Base-by-base conservation (phyloP, 805 yeast genomes). In the Kodamaea kaohsiungensis region DNA sequence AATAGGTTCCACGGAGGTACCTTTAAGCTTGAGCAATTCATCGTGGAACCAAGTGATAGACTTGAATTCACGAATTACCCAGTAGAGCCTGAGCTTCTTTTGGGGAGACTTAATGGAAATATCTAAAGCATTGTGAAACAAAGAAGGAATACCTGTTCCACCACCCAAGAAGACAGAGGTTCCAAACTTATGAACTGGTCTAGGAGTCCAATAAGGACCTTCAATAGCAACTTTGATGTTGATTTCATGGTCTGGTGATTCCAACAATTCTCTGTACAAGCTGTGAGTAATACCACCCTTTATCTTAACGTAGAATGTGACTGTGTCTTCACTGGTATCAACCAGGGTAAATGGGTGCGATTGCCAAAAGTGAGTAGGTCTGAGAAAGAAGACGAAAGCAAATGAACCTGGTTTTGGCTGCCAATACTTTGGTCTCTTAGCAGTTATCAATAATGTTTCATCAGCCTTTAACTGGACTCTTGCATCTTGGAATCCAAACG, bases 291-390 rank as follows among this genome's bases (percentile, higher is more conserved):
- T 68, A 2, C 89, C 89, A 10, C 75, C 75, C 56, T 84, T 80
- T 4, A 80, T 79, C 62, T 79, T 79, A 48, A 82, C 69, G 49
- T 76, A 68, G 49, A 85, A 73, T 22, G 80, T 78, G 43, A 73
- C 65, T 53, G 78, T 74, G 42, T 82, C 76, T 54, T 78, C 74
- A 37, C 82, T 75, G 15, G 78, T 66, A 15, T 80, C 78, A 15
- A 81, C 71, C n/a, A 80, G 71, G 0, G 89, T 84, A 58, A 86
- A 86, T 2, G 91, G 91, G 65, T 86, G 90, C 0, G 88, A 83
- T 61, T 86, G 86, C 83, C 86, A 82, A 61, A 83, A 81, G 59
- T 80, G 67, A 38, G 70, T 59, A 46, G 76, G 73, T 38, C 62
- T 71, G 46, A 83, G 61, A 57, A 81, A 74, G 59, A 81, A 83